These are phyloP conservation scores for Stagonosporopsis vannaccii DNA, from an alignment of 2,329 filamentous ascomycete species.

Conservation along the genomic window DNA sequence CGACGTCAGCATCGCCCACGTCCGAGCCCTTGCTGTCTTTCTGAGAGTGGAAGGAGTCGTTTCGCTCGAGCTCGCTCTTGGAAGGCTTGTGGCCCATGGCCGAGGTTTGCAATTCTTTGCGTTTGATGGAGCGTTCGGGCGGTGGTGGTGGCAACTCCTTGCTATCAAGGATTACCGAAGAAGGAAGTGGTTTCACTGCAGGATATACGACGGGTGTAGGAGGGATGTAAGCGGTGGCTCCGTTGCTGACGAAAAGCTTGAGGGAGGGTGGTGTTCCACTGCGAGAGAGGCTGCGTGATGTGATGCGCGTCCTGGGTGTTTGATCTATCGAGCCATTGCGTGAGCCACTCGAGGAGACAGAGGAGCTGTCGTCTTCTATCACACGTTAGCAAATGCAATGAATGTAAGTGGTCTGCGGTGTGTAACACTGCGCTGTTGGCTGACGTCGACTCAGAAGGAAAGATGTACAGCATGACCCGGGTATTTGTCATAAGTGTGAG, in stretches of 20 bases:
- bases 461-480: not conserved
- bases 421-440: not conserved
- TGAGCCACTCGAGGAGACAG: conserved; percentile 23
- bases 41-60: conserved; percentile 41
- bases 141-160: conserved; percentile 45
- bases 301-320: conserved; percentile 35
- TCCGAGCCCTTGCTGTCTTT: conserved; percentile 13
- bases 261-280: conserved; percentile 46
- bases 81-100: conserved; percentile 35
- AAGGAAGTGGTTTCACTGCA: conserved; percentile 15
- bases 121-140: conserved; percentile 42
- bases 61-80: conserved; percentile 32
- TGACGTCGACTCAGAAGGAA: not conserved
- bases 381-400: conserved; percentile 9
- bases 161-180: conserved; percentile 23
- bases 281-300: conserved; percentile 44
- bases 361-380: conserved; percentile 29
- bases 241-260: conserved; percentile 46
- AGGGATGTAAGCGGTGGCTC: conserved; percentile 46
- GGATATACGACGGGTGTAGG: conserved; percentile 26
- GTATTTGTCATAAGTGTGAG: not conserved
- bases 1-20: conserved; percentile 4
- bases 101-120: conserved; percentile 22
- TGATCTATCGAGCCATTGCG: conserved; percentile 29
- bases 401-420: not conserved